Conservation (phyloP, 169 alveolate species). For the Eimeria necatrix region DNA sequence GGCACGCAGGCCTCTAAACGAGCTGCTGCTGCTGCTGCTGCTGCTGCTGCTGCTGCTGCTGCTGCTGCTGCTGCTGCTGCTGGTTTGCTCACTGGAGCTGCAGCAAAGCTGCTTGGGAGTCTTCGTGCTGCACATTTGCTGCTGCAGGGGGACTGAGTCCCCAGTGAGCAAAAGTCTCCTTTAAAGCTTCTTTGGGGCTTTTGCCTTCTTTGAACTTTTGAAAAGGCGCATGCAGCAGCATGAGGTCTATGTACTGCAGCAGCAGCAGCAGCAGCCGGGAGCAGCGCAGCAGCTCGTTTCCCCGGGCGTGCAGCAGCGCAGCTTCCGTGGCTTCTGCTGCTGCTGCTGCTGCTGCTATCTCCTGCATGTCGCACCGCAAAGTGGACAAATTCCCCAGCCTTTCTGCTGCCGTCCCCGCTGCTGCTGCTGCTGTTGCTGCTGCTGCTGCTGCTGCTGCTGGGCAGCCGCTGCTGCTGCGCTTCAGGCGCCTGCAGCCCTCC, state of each 20-base stretch:
- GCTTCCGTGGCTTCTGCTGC: not conserved
- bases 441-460: not conserved
- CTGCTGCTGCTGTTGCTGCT: not conserved
- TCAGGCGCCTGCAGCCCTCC: not conserved
- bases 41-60: too few relatives aligned
- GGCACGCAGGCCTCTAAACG: too few relatives aligned
- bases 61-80: too few relatives aligned
- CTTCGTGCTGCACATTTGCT: not conserved
- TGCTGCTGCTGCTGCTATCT: not conserved
- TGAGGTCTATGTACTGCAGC: conserved; percentile 34
- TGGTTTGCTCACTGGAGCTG: not conserved
- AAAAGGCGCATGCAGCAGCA: conserved; percentile 26
- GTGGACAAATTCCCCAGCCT: not conserved
- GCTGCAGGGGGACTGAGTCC: not conserved
- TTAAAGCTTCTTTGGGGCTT: not conserved
- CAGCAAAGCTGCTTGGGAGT: not conserved
- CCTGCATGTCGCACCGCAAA: not conserved
- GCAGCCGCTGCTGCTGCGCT: not conserved
- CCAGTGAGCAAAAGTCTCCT: conserved; percentile 29
- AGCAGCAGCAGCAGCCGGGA: not conserved
- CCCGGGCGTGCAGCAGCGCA: not conserved
- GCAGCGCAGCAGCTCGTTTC: not conserved
- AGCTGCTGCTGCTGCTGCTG: too few relatives aligned
- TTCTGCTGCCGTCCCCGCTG: not conserved
- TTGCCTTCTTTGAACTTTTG: not conserved